Evolutionary conservation across 2,329 filamentous ascomycete species (phyloP), one percentile per base, ranked within the genome.

Genomic region (Sarocladiaceae sp.): DNA sequence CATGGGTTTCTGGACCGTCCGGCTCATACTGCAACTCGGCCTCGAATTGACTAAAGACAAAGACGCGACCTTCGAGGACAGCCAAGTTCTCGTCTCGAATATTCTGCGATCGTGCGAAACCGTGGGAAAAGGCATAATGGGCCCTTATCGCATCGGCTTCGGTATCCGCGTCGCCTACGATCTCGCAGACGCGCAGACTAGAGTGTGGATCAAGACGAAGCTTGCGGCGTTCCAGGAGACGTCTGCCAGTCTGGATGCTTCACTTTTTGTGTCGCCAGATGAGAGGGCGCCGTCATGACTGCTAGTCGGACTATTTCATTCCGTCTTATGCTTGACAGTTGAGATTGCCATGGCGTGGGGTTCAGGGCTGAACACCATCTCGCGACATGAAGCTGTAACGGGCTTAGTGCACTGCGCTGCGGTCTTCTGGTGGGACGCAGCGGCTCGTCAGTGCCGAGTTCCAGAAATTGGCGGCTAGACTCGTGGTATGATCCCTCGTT

Each of bases 1-100:
- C 33, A 53, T 53, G 44, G 51, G 51, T 6, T 53, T 25, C 44
- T 53, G 51, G 51, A 40, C 51, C 17, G 33, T 46, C 10, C 23
- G 26, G 22, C 28, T 53, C 11, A 49, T 53, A 8, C 31, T 53
- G 18, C 51, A 50, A 13, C 15, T 49, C 8, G 31, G 51, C 20
- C 31, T 53, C 5, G 31, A 31, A 18, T 15, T 53, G 20, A 31
- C 18, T 20, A 29, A 23, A 12, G 35, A 18, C 17, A 31, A 12
- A 28, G 28, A 36, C 22, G 36, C 12, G 6, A 31, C 39, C 6
- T 36, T 40, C 25, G 44, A 50, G 20, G 42, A 39, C 12, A 42
- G n/a, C 18, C 42, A 18, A 20, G 18, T 26, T 8, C 42, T 53
- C 15, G 5, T 37, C 18, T 31, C 22, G 31, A 49, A 53, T 20